Conservation (phyloP, 305 asterid species). For the Fraxinus latifolia region DNA sequence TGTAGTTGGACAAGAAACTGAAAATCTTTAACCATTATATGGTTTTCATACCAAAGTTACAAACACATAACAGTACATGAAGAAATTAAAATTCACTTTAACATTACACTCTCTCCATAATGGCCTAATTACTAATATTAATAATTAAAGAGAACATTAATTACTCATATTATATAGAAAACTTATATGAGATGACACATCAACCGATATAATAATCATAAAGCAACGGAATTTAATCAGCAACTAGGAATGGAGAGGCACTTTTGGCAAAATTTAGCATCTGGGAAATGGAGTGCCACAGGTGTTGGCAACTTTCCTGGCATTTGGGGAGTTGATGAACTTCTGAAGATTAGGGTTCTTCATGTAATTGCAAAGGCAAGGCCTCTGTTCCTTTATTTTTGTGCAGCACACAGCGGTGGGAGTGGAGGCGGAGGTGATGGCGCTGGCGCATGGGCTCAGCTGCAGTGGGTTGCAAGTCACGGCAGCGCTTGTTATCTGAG, state of each 20-base stretch:
- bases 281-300: conserved; percentile 37
- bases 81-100: background rate
- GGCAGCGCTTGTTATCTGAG: conserved; percentile 34
- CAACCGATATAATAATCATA: background rate
- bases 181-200: conserved; percentile 11
- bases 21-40: background rate
- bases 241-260: background rate
- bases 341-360: conserved; percentile 61
- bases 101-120: background rate
- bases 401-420: conserved; percentile 59
- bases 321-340: conserved; percentile 68
- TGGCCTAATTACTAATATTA: background rate
- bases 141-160: conserved; percentile 1
- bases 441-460: conserved; percentile 73
- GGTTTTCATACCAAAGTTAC: conserved; percentile 24
- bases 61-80: conserved; percentile 17
- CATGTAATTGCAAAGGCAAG: conserved; percentile 72
- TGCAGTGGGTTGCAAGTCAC: conserved; percentile 69
- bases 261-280: conserved; percentile 26
- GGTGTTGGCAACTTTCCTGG: conserved; percentile 47
- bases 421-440: conserved; percentile 46
- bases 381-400: conserved; percentile 64
- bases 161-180: background rate
- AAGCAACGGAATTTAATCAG: background rate
- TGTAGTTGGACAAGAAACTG: background rate